A percentile compares a stretch with the other conserved stretches of the same genome.
Evolutionary conservation across 108 stramenopile species (phyloP).

Genomic region (Cylindrotheca closterium): DNA sequence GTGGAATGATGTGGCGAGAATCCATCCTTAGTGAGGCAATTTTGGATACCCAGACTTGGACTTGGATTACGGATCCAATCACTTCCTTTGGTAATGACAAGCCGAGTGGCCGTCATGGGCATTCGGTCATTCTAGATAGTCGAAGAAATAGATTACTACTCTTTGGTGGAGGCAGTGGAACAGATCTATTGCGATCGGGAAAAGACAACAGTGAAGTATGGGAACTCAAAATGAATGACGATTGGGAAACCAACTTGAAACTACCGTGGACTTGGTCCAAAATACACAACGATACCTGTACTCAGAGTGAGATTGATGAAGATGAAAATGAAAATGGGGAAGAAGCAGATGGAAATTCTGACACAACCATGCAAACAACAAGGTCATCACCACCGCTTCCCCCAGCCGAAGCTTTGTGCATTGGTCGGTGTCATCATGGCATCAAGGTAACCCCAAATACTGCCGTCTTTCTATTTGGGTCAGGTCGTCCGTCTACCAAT

Average conservation of each 20-base stretch:
- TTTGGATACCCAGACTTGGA: conserved; percentile 58
- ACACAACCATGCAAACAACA: background rate
- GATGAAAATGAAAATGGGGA: background rate
- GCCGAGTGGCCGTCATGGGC: conserved; percentile 57
- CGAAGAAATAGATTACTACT: conserved; percentile 48
- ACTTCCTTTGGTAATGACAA: background rate
- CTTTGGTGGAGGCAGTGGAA: conserved; percentile 64
- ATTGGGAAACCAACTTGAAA: conserved; percentile 23
- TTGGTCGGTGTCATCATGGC: conserved; percentile 58
- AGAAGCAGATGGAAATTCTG: conserved; percentile 6
- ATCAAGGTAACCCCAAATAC: conserved; percentile 46
- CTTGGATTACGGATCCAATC: conserved; percentile 23
- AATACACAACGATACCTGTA: conserved; percentile 11
- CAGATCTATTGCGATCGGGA: conserved; percentile 55
- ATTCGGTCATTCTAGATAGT: conserved; percentile 54
- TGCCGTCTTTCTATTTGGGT: conserved; percentile 52
- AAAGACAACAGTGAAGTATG: conserved; percentile 57
- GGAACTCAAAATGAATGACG: conserved; percentile 42
- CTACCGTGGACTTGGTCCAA: conserved; percentile 50
- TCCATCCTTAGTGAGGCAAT: conserved; percentile 40
- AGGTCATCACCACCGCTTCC: conserved; percentile 8
- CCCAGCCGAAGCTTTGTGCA: conserved; percentile 39
- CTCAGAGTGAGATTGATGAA: background rate
- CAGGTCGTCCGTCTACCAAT: conserved; percentile 56
- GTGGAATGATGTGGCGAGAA: conserved; percentile 51